Evolutionary conservation across 2,329 filamentous ascomycete genomes (phyloP), one percentile per base, ranked within the genome.

Genomic region (Aureobasidium uvarum): DNA sequence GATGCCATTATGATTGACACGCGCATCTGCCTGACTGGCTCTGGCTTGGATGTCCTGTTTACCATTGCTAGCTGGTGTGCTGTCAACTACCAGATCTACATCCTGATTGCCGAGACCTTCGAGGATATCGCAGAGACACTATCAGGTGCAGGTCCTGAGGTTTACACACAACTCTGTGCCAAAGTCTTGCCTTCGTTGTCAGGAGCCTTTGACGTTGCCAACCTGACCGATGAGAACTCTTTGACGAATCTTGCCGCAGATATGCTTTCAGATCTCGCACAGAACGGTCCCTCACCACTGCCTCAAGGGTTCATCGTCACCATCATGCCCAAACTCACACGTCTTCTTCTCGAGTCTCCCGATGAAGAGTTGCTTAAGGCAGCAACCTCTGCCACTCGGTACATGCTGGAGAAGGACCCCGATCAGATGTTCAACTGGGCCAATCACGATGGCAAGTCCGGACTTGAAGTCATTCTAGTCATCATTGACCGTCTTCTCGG

Each of bases 401-500:
- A 91, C 75, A 92, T 98, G 77, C 84, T 99, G 39, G 85, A 88
- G 70, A 92, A 97, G 75, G 95, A 97, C 73, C 89, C 94, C 70
- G 85, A 92, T 68, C 95, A 98, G 74, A 86, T 98, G 48, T 89
- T 98, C 71, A 86, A 85, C 69, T 99, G 92, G 89, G 87, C 88
- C 41, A 91, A 96, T 73, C 81, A 84, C 25, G 86, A 88, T 69
- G 90, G 90, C 46, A 91, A 92, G 71, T 90, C 87, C 43, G 94
- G 94, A 18, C 84, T 97, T 13, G 93, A 98, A 76, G 88, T 96
- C 36, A 91, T 92, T 66, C 84, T 99, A 55, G 86, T 92, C 69
- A 95, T 99, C 71, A 92, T 99, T 68, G 95, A 97, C 75, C 90
- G 94, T 55, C 84, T 99, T 5, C 84, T 99, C 36, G 89, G 90